Evolutionary conservation across 140 eudicot species (phyloP).

Genomic region (Senecio squalidus): DNA sequence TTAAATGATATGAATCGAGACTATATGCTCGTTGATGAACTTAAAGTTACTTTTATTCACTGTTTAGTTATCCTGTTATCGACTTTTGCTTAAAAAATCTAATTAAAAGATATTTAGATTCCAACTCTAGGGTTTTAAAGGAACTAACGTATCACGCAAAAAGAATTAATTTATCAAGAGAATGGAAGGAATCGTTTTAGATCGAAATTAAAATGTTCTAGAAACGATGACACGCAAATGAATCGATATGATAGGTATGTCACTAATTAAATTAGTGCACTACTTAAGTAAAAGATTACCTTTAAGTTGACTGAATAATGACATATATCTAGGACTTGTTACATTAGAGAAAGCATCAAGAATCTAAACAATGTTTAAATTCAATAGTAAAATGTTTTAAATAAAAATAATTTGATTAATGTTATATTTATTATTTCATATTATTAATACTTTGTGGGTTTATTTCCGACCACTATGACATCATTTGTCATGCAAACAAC

Average conservation of each 20-base stretch:
- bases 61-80: conserved; percentile 4
- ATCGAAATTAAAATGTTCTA: background rate
- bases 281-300: background rate
- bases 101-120: background rate
- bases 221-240: background rate
- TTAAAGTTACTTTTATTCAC: conserved; percentile 5
- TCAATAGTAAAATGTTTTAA: too few relatives aligned
- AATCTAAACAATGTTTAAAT: too few relatives aligned
- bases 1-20: background rate
- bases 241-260: background rate
- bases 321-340: background rate
- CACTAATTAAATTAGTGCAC: background rate
- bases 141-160: background rate
- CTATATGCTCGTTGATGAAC: background rate
- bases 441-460: conserved; percentile 6
- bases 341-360: background rate
- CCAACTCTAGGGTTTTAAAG: conserved; percentile 7
- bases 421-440: background rate
- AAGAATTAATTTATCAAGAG: background rate
- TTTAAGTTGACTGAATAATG: background rate
- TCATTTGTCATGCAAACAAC: conserved; percentile 23
- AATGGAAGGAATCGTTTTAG: background rate
- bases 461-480: conserved; percentile 24
- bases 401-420: too few relatives aligned
- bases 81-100: conserved; percentile 4